Evolutionary conservation across 2,329 filamentous ascomycete genomes (phyloP), one percentile per base, ranked within the genome.

Genomic region (Colletotrichum horii): DNA sequence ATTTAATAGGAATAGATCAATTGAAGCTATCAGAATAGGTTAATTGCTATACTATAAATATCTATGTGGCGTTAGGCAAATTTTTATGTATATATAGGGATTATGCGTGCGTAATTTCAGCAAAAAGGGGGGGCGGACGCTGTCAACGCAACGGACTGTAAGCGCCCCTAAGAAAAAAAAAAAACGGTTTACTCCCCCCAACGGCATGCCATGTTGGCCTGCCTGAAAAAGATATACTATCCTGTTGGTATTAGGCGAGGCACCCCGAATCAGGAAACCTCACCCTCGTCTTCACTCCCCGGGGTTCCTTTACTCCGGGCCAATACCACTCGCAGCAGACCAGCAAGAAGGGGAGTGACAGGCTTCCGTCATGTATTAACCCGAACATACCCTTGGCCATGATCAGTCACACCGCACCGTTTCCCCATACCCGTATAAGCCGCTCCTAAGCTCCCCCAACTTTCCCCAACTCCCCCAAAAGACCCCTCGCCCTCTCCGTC

Each of bases 401-500:
- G 5, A 22, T 43, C 26, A 48, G 19, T 30, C 15, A 34, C 16
- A 19, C n/a, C n/a, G 19, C 38, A 56, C n/a, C 62, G 16, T n/a
- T 24, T 32, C 65, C 32, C 48, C 14, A 11, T 66, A 22, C 28
- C 26, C 26, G 38, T 43, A 19, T 43, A 43, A 43, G 19, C 65
- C 24, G 55, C 61, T 26, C 61, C n/a, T 38, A 64, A 6, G 32
- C 55, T 66, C 62, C 69, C 43, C 69, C 73, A 48, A 58, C 43
- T 56, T 64, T 67, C 69, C 69, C 73, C 69, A 76, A 66, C 65
- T 65, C 65, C 66, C 61, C 66, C 65, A 75, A 70, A 32, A 74
- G 55, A 1, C 14, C 60, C 66, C 66, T 75, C 48, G 74, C 71
- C 55, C 38, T 71, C 66, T 56, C 71, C 28, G 79, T 80, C 30